Evolutionary conservation across 768 basidiomycete species (phyloP), one percentile per base, ranked within the genome.

Genomic region (Trametes meyenii): DNA sequence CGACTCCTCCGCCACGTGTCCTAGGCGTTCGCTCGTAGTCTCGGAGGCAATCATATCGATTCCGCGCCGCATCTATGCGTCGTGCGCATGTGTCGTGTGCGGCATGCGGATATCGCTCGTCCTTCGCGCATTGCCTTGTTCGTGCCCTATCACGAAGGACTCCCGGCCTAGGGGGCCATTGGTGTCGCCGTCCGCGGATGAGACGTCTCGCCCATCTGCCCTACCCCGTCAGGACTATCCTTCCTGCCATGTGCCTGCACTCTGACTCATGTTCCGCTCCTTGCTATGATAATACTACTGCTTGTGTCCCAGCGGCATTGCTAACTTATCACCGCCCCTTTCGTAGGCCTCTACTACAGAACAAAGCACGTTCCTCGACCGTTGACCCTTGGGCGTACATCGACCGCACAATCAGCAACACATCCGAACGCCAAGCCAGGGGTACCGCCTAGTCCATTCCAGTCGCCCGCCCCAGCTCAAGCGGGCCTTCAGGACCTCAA

Each of bases 301-400:
- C 36, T 44, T 23, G 48, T 33, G 67, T 68, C 70, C 69, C 69
- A 69, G 66, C 67, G 69, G 73, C 58, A 67, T 65, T 71, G 67
- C 64, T 73, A 66, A 72, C 66, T 71, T 69, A 70, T 71, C 52
- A 71, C 70, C 35, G 45, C 45, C 72, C 63, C 67, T 58, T 69
- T 55, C 52, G 42, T 80, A 92, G 90, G 90, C 68, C 88, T 92
- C 71, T 92, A 92, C 80, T 87, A 88, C 81, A 93, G 91, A 83
- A 85, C 87, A 65, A 85, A 87, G 74, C 85, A 85, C 74, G 87
- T 86, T 75, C 84, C 87, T 68, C 87, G 89, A 62, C 89, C 89
- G 58, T 76, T 85, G 52, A 82, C 83, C 59, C 81, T 88, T 61
- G 82, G 77, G 43, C 70, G 73, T 1, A 64, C 69, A 35, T 62